These are phyloP conservation scores for Corymbia citriodora DNA, from an alignment of 441 rosid genomes.

Conservation along the genomic window DNA sequence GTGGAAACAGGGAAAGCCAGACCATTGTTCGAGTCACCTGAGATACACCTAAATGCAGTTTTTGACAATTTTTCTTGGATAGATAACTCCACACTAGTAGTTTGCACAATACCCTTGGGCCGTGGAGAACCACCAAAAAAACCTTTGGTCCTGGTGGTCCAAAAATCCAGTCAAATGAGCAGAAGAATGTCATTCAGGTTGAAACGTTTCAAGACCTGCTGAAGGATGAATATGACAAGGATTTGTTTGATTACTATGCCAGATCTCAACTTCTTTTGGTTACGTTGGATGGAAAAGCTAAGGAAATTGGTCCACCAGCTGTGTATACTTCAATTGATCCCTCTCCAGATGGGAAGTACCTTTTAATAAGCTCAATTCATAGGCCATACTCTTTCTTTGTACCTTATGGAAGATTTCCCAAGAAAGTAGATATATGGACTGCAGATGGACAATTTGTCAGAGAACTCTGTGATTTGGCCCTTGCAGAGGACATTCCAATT, in stretches of 20 bases:
- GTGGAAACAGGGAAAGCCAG: slow-evolving; percentile 73
- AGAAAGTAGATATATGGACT: slow-evolving; percentile 84
- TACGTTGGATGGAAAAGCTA: slow-evolving; percentile 63
- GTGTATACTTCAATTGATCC: slow-evolving; percentile 83
- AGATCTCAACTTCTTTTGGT: slow-evolving; percentile 77
- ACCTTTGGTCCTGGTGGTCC: slow-evolving; percentile 90
- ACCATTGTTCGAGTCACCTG: slow-evolving; percentile 57
- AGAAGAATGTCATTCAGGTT: slow-evolving; percentile 57
- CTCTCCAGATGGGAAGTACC: slow-evolving; percentile 75
- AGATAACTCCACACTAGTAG: slow-evolving; percentile 60
- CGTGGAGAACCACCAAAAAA: slow-evolving; percentile 81
- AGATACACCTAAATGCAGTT: slow-evolving; percentile 63
- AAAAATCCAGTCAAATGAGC: slow-evolving; percentile 75
- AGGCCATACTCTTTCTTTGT: slow-evolving; percentile 88
- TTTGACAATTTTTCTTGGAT: slow-evolving; percentile 88
- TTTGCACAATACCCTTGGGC: slow-evolving; percentile 66
- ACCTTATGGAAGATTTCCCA: slow-evolving; percentile 90
- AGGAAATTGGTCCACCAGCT: slow-evolving; percentile 72
- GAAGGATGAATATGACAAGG: slow-evolving; percentile 88
- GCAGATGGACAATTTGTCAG: slow-evolving; percentile 68
- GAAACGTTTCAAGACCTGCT: slow-evolving; percentile 88
- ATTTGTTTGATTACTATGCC: slow-evolving; percentile 83
- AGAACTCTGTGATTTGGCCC: slow-evolving; percentile 79
- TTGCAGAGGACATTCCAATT: slow-evolving; percentile 94
- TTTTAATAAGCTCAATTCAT: slow-evolving; percentile 62